Evolutionary conservation across 441 rosid species (phyloP), one percentile per base, ranked within the genome.

Genomic region (Brassica balearica): DNA sequence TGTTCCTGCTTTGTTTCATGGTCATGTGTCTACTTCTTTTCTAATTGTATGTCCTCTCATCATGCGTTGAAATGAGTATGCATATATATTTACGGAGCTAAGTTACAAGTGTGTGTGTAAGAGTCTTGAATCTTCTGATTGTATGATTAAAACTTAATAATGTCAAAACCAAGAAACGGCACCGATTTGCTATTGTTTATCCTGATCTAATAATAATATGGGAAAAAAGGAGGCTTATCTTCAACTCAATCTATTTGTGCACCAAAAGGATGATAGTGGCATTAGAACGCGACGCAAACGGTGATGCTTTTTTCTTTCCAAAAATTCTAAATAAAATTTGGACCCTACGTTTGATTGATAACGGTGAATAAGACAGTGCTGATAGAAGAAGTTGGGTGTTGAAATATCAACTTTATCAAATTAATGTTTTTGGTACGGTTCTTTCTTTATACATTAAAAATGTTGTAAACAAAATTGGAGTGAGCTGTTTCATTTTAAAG

Each of bases 11-110:
- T 74, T 87, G 89, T 61, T 87, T 87, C 81, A 65, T 86, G 73
- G 41, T 87, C 48, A 73, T 90, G 69, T 90, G 92, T 46, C 86
- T 88, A 56, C 76, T 90, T 41, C 77, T 86, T 71, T 90, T 90
- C 77, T 90, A 76, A 85, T 14, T 15, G 4, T 63, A 36, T 0
- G 3, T 68, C 3, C 2, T 59, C 17, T 11, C 11, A 41, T 41
- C 17, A 1, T 7, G 10, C 53, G 22, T n/a, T 34, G 10, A 12
- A 29, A 69, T 62, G 38, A 29, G 43, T 51, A 62, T 62, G 19
- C 68, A 58, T 29, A 68, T 58, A 11, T n/a, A n/a, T 27, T 23
- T 34, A 48, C 55, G 56, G 34, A 20, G 12, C 27, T 29, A 32
- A 59, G 8, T 11, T 65, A n/a, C 64, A 65, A 14, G 19, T 71